Evolutionary conservation across 495 filamentous ascomycete species (phyloP).

Genomic region (Rostrohypoxylon terebratum): DNA sequence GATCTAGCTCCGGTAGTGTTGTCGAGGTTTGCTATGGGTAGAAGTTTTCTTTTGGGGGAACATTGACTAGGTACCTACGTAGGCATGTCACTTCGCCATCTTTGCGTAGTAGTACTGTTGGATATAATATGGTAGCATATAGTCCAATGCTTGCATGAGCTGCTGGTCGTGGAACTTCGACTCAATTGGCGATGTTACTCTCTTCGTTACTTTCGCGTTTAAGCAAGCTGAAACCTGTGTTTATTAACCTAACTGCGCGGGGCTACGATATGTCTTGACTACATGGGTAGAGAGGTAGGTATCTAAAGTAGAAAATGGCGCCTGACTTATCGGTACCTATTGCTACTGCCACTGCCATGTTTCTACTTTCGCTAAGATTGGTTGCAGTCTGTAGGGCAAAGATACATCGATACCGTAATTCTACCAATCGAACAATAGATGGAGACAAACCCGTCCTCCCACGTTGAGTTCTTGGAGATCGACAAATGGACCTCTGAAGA

Average conservation of each 20-base stretch:
- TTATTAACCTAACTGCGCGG: background rate
- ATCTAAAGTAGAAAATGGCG: background rate
- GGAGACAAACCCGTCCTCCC: background rate
- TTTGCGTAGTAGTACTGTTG: background rate
- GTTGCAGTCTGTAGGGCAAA: background rate
- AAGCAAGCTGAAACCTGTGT: background rate
- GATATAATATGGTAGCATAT: background rate
- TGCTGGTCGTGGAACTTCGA: background rate
- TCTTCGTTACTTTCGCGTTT: background rate
- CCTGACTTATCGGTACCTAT: background rate
- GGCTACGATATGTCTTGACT: background rate
- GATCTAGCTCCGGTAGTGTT: background rate
- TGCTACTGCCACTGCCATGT: background rate
- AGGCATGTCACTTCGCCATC: background rate
- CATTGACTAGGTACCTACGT: no score
- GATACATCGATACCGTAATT: background rate
- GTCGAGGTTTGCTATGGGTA: background rate
- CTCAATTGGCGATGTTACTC: background rate
- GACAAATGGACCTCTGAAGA: slow-evolving; percentile 5
- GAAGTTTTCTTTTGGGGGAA: no score
- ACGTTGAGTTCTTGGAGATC: slow-evolving; percentile 13
- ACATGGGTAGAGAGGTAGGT: no score
- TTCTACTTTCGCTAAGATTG: background rate
- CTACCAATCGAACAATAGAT: slow-evolving; percentile 2
- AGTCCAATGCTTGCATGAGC: background rate